phyloP scores from a whole-genome alignment of 2,329 filamentous ascomycete species.

The Plectosphaerella cucumerina region DNA sequence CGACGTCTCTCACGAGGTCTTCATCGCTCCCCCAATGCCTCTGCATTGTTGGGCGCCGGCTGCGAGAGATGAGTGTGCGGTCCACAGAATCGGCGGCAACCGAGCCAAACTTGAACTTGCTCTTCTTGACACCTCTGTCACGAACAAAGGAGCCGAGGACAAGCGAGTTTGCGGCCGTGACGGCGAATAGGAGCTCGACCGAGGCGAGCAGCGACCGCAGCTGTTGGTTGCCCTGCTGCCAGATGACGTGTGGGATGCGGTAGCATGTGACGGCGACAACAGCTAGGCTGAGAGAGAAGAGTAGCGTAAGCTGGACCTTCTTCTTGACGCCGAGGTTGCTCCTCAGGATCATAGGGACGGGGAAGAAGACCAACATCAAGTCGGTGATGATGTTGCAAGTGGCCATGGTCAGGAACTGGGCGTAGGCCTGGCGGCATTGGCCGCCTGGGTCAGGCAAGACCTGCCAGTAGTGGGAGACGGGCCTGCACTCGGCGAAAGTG shows the following conservation, averaged over 20 bases:
- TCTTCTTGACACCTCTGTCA: slow-evolving; percentile 86
- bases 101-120: slow-evolving; percentile 68
- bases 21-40: slow-evolving; percentile 86
- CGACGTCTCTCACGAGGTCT: slow-evolving; percentile 77
- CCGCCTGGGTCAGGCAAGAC: slow-evolving; percentile 82
- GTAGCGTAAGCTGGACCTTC: slow-evolving; percentile 71
- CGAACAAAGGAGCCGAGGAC: slow-evolving; percentile 90
- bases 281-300: slow-evolving; percentile 81
- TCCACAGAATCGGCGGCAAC: slow-evolving; percentile 60
- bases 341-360: slow-evolving; percentile 79
- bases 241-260: slow-evolving; percentile 74
- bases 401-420: slow-evolving; percentile 87
- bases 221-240: slow-evolving; percentile 69
- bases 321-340: slow-evolving; percentile 73
- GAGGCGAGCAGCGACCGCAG: slow-evolving; percentile 87
- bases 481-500: slow-evolving; percentile 78
- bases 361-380: slow-evolving; percentile 79
- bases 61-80: slow-evolving; percentile 24
- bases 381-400: slow-evolving; percentile 85
- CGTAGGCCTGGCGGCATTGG: slow-evolving; percentile 80
- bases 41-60: slow-evolving; percentile 46
- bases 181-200: slow-evolving; percentile 84
- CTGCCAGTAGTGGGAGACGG: slow-evolving; percentile 73
- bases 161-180: slow-evolving; percentile 80
- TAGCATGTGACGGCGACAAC: slow-evolving; percentile 78